Base-by-base conservation (phyloP, 1,139 yeast species). In the Sugiyamaella novakii region DNA sequence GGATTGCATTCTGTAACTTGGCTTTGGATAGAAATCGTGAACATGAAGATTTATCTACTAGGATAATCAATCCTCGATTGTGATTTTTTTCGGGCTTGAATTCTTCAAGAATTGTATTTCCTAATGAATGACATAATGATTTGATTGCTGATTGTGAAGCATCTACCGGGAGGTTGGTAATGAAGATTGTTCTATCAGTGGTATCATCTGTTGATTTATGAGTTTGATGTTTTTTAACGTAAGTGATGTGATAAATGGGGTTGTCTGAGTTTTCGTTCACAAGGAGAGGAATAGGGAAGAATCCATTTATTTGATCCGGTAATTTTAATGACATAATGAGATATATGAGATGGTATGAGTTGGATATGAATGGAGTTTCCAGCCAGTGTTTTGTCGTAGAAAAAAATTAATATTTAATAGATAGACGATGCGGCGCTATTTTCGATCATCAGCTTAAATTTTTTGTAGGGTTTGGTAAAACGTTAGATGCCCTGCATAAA, bases 1-100 rank as follows among this genome's bases (percentile, higher is more conserved):
- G 28, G 11, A 54, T 7, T 18, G 55, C 48, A 3, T 28, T 45
- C 8, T 48, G 45, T 28, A 46, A 33, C 38, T 78, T 81, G 53
- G 88, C 73, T 38, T 84, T 77, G 37, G 71, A 67, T 53, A 84
- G 73, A 12, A 94, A 88, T 52, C 89, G 72, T 54, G 78, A 80
- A 40, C 84, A 76, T 21, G 94, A 84, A 1, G 83, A 68, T 60
- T 83, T 83, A 65, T 91, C 98, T 3, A 89, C 79, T 62, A 91
- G 83, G 22, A 81, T 80, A 27, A 88, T 75, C 12, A 87, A 72
- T 1, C 87, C 94, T 53, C 74, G 76, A 15, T 75, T 65, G 2
- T 55, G 60, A 55, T 63, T 70, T 11, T 56, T 54, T 24, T 63
- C 53, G 3, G 50, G 47, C 22, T 46, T 60, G 52, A 58, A 72